Conservation (phyloP, 2,329 filamentous ascomycete genomes). For the Lasiodiplodia hormozganensis region DNA sequence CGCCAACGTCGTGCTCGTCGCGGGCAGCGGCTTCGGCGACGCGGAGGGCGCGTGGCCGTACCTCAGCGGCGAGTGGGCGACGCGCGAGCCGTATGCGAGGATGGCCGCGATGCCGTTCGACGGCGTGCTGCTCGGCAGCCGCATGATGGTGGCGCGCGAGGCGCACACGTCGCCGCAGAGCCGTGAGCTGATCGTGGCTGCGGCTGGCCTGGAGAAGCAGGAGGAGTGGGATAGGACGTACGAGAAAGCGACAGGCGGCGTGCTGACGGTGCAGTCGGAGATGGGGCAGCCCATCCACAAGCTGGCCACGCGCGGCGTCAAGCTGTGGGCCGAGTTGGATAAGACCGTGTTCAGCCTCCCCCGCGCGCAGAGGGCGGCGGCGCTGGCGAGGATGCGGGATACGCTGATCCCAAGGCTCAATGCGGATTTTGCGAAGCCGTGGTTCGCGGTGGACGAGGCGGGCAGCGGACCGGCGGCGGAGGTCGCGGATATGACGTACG, state of each 20-base stretch:
- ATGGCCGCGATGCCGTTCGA: conserved; percentile 90
- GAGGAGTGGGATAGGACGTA: conserved; percentile 91
- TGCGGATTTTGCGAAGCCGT: conserved; percentile 95
- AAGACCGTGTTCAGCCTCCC: conserved; percentile 77
- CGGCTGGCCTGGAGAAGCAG: conserved; percentile 77
- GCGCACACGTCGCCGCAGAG: conserved; percentile 85
- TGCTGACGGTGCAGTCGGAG: conserved; percentile 94
- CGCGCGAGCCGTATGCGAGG: conserved; percentile 59
- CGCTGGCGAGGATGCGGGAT: conserved; percentile 85
- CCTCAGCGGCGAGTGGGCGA: conserved; percentile 87
- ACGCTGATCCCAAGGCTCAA: conserved; percentile 97
- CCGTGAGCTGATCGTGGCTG: conserved; percentile 89
- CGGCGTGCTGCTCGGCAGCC: conserved; percentile 86
- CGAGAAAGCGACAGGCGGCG: conserved; percentile 57
- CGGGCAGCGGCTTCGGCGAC: conserved; percentile 90
- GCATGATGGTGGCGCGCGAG: conserved; percentile 95
- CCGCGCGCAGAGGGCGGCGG: conserved; percentile 73
- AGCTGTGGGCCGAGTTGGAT: conserved; percentile 96
- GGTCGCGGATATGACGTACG: conserved; percentile 95
- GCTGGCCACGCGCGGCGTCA: conserved; percentile 87
- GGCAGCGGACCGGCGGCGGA: conserved; percentile 77
- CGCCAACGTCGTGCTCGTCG: conserved; percentile 88
- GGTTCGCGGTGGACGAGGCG: conserved; percentile 83
- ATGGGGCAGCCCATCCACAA: conserved; percentile 99
- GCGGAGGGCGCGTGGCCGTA: conserved; percentile 92